Percentiles rank a stretch among this genome's conserved stretches.
Conservation (phyloP, 78 protist genomes). For the Chrysochromulina tobinii region DNA sequence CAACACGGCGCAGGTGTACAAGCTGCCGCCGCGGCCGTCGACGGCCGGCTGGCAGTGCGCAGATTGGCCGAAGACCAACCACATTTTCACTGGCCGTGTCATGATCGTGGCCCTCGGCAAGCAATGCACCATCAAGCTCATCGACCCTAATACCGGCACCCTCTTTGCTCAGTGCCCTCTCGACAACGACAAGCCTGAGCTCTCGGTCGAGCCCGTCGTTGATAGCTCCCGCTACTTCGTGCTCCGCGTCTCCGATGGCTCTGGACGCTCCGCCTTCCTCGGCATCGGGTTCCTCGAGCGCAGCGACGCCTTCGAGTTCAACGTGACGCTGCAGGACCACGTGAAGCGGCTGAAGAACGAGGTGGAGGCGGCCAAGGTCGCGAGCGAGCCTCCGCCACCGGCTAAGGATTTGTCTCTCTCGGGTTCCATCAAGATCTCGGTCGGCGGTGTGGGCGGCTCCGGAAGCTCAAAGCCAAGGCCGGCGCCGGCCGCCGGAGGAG, state of each 20-base stretch:
- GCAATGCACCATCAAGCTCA: conserved; percentile 38
- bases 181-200: conserved; percentile 10
- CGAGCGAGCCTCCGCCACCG: neutral
- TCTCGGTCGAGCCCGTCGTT: conserved; percentile 53
- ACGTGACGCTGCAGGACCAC: conserved; percentile 76
- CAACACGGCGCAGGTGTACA: conserved; percentile 23
- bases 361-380: neutral
- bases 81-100: conserved; percentile 40
- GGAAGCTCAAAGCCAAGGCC: too few species aligned
- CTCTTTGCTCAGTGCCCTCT: conserved; percentile 62
- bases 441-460: neutral
- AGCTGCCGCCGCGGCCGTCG: conserved; percentile 39
- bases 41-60: conserved; percentile 39
- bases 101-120: conserved; percentile 36
- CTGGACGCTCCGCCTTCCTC: conserved; percentile 69
- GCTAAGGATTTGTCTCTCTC: neutral
- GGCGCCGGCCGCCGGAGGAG: too few species aligned
- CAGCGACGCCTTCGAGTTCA: conserved; percentile 75
- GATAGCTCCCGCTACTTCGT: conserved; percentile 69
- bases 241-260: conserved; percentile 45
- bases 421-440: neutral
- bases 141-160: conserved; percentile 28
- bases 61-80: conserved; percentile 41
- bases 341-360: conserved; percentile 29
- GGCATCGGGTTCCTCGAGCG: conserved; percentile 81